A percentile compares a stretch with the other conserved stretches of the same genome.
Evolutionary conservation across 2,329 filamentous ascomycete species (phyloP).

Genomic region (Diaporthe citri): DNA sequence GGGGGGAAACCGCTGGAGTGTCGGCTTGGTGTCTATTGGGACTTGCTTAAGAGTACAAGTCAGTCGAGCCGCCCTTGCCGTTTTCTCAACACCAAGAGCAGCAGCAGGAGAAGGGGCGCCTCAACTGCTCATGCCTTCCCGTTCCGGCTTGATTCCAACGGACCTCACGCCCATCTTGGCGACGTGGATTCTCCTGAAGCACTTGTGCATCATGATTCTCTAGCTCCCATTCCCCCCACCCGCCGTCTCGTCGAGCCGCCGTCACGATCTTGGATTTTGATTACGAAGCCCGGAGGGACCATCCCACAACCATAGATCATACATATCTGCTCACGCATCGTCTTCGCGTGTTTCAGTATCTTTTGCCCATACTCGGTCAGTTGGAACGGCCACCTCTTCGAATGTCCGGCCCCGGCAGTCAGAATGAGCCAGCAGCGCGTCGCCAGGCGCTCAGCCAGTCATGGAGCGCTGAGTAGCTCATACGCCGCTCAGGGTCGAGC

Average conservation of each 20-base stretch:
- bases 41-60: background rate
- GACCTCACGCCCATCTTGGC: background rate
- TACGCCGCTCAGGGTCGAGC: conserved; percentile 48
- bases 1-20: background rate
- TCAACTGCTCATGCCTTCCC: background rate
- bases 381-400: conserved; percentile 13
- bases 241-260: background rate
- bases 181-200: background rate
- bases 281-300: conserved; percentile 23
- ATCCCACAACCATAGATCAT: conserved; percentile 28
- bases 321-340: conserved; percentile 35
- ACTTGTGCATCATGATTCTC: conserved; percentile 30
- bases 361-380: conserved; percentile 10
- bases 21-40: background rate
- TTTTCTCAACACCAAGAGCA: background rate
- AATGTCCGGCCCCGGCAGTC: background rate
- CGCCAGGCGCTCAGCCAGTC: conserved; percentile 53
- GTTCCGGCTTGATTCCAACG: background rate
- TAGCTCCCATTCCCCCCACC: background rate
- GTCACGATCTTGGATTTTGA: conserved; percentile 36
- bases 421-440: conserved; percentile 40
- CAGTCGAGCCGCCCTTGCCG: background rate
- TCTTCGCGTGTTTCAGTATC: conserved; percentile 36
- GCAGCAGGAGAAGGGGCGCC: background rate
- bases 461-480: conserved; percentile 53